phyloP scores from a whole-genome alignment of 2,329 filamentous ascomycete species.

The Aspergillus glaucus region DNA sequence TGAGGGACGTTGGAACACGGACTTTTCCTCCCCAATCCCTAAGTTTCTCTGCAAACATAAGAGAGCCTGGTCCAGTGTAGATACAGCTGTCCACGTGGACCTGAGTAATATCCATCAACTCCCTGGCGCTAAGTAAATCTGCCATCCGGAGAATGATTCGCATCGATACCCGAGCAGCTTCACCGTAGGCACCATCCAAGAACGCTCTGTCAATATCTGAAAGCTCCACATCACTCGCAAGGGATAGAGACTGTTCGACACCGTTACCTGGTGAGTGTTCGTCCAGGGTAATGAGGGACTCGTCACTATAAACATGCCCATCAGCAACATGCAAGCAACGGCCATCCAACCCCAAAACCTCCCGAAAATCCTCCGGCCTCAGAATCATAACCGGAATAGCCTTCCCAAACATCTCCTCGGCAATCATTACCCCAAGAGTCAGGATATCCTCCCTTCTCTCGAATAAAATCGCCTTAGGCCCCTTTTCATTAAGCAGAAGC shows the following conservation, averaged over 20 bases:
- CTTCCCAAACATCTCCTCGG: conserved; percentile 34
- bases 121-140: conserved; percentile 24
- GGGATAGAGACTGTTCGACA: background rate
- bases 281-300: background rate
- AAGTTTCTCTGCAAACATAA: conserved; percentile 34
- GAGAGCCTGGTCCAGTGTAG: conserved; percentile 36
- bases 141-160: conserved; percentile 35
- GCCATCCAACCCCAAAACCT: conserved; percentile 1
- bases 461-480: conserved; percentile 39
- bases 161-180: conserved; percentile 33
- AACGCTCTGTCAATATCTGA: conserved; percentile 16
- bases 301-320: background rate
- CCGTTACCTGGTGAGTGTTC: background rate
- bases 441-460: conserved; percentile 39
- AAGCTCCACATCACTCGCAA: conserved; percentile 11
- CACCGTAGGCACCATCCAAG: conserved; percentile 25
- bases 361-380: background rate
- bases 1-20: conserved; percentile 36
- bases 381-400: conserved; percentile 36
- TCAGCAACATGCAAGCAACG: background rate
- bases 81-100: conserved; percentile 42
- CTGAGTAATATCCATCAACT: conserved; percentile 34
- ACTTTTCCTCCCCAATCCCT: conserved; percentile 30
- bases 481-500: conserved; percentile 35
- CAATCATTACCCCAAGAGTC: conserved; percentile 41